Base-by-base conservation (phyloP, 495 filamentous ascomycete species). In the Penicillium macrosclerotiorum region DNA sequence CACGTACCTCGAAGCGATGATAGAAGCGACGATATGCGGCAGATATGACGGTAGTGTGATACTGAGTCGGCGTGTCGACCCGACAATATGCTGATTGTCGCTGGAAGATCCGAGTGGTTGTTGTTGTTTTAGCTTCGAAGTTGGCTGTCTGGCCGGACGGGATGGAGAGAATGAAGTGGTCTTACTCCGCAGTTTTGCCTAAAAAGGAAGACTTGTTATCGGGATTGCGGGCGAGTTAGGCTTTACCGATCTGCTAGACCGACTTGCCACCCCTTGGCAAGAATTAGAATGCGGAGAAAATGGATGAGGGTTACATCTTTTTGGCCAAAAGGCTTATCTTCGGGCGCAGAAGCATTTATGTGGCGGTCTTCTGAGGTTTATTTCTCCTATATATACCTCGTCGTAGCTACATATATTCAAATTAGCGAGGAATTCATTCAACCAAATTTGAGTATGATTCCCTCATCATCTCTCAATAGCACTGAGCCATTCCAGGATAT, bases 161-260 rank as follows among this genome's bases (percentile, higher is more conserved):
- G 19, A 33, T 24, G 25, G 23, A n/a, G 14, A 24, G 20, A 14
- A 29, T 18, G 34, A 33, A 20, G 23, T 42, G 14, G 34, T 13
- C 8, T 39, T 40, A 47, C 56, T 59, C 56, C 56, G 56, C 56
- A 3, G 41, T 59, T 34, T 49, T 48, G 49, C 56, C 52, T 3
- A 34, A 59, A 56, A 5, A 4, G 34, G 56, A 14, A 25, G 25
- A 2, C 8, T 40, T 25, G 45, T 48, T 56, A 50, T 50, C 49
- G 16, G 11, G 1, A n/a, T 12, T 12, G 29, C 13, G n/a, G 19
- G 20, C 41, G 31, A 8, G 8, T 13, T 24, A 19, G 12, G 19
- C 19, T 7, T 13, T 13, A 22, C 35, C 35, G 19, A 37, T 37
- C 19, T 6, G 20, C 19, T 5, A 22, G 8, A 14, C 39, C 26